These are phyloP conservation scores for Rhizopogon roseolus DNA, from an alignment of 768 basidiomycete genomes.

Conservation along the genomic window DNA sequence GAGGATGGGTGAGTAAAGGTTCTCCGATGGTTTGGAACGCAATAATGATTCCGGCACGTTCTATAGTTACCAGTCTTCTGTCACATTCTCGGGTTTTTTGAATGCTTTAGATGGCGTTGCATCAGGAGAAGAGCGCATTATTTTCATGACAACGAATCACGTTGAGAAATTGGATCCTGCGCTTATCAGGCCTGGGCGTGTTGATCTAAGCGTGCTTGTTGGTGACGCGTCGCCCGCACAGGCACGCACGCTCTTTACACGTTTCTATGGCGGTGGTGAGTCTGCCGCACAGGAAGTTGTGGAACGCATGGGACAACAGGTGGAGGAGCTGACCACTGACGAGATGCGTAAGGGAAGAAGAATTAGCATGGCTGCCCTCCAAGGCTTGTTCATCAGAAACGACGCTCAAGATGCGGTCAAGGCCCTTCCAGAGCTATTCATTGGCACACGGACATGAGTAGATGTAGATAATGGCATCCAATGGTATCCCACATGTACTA, in stretches of 20 bases:
- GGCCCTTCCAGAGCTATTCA: conserved; percentile 41
- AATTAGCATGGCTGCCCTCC: conserved; percentile 94
- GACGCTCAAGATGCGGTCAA: conserved; percentile 50
- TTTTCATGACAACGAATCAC: conserved; percentile 99
- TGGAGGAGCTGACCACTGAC: conserved; percentile 50
- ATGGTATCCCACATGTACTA: not conserved
- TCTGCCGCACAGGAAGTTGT: conserved; percentile 32
- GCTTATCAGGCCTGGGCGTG: conserved; percentile 91
- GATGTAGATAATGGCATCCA: conserved; percentile 6
- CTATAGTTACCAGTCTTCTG: conserved; percentile 82
- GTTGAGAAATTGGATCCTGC: conserved; percentile 85
- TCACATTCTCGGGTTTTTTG: conserved; percentile 96
- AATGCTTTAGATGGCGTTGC: conserved; percentile 98
- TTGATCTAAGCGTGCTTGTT: conserved; percentile 80
- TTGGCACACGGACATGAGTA: conserved; percentile 23
- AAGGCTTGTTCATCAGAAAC: conserved; percentile 90
- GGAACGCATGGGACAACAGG: conserved; percentile 41
- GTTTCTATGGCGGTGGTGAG: conserved; percentile 69
- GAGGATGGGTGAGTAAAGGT: conserved; percentile 77
- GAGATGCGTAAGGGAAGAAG: conserved; percentile 49
- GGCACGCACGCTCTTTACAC: conserved; percentile 69
- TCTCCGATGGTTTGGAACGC: not conserved
- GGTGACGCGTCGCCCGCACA: conserved; percentile 86
- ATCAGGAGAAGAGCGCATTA: conserved; percentile 94
- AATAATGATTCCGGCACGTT: not conserved